Evolutionary conservation across 2,329 filamentous ascomycete genomes (phyloP).

Genomic region (Acarospora socialis): DNA sequence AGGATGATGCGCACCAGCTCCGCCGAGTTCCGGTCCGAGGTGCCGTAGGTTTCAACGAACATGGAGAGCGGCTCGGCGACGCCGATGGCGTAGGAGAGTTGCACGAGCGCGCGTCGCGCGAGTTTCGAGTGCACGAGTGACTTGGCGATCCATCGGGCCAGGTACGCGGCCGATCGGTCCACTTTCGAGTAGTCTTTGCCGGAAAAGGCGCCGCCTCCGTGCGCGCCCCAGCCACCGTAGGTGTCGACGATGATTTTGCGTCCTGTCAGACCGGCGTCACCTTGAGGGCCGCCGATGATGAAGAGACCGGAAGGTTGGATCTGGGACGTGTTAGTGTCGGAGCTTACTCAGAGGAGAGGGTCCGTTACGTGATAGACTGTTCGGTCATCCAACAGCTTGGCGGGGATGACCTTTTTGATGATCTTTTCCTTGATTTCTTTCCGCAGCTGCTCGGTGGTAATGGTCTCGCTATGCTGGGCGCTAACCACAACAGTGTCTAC

Average conservation of each 20-base stretch:
- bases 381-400: conserved; percentile 78
- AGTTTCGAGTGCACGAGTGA: conserved; percentile 82
- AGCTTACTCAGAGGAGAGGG: not conserved
- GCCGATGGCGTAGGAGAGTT: conserved; percentile 99
- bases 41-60: conserved; percentile 96
- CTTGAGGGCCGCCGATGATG: conserved; percentile 98
- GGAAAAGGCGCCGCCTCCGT: conserved; percentile 99
- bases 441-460: conserved; percentile 81
- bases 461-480: conserved; percentile 80
- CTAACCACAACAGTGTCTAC: conserved; percentile 96
- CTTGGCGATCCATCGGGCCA: conserved; percentile 98
- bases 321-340: conserved; percentile 22
- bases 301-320: conserved; percentile 97
- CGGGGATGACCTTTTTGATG: conserved; percentile 86
- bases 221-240: conserved; percentile 98
- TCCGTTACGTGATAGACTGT: conserved; percentile 81
- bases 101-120: conserved; percentile 82
- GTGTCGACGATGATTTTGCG: conserved; percentile 99
- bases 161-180: conserved; percentile 94
- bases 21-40: conserved; percentile 73
- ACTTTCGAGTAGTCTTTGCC: conserved; percentile 99
- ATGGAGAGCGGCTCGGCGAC: conserved; percentile 95
- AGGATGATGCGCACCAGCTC: conserved; percentile 92
- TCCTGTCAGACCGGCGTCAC: conserved; percentile 95
- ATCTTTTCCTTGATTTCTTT: conserved; percentile 96